phyloP scores from a whole-genome alignment of 2,329 filamentous ascomycete species.

The Microdochium trichocladiopsis region DNA sequence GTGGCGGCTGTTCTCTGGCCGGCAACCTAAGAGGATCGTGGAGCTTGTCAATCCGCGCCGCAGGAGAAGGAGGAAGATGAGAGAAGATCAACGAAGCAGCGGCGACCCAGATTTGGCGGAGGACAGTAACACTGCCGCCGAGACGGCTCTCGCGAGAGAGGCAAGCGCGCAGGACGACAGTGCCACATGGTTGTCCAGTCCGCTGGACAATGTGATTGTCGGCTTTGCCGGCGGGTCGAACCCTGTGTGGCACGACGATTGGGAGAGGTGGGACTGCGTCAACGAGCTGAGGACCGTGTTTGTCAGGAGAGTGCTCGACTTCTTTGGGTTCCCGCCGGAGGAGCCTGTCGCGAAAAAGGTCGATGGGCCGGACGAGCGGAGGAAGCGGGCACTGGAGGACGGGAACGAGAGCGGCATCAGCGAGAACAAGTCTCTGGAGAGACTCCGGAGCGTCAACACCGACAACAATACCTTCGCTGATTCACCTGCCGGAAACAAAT shows the following conservation, averaged over 20 bases:
- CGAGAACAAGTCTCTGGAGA: too few relatives aligned
- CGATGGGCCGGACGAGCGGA: not conserved
- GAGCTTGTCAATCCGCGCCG: not conserved
- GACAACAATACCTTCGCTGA: too few relatives aligned
- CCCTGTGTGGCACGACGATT: constrained; percentile 20
- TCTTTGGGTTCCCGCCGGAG: constrained; percentile 1
- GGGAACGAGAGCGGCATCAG: not conserved
- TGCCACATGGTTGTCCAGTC: constrained; percentile 1
- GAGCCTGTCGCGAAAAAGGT: constrained; percentile 1
- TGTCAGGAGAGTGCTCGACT: not conserved
- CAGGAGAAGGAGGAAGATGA: too few relatives aligned
- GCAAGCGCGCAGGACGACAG: too few relatives aligned
- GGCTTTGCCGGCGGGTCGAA: constrained; percentile 17
- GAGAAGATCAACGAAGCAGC: too few relatives aligned
- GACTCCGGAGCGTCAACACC: too few relatives aligned
- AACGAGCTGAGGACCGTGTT: not conserved
- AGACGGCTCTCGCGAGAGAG: too few relatives aligned
- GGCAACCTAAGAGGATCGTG: constrained; percentile 3
- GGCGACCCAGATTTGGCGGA: too few relatives aligned
- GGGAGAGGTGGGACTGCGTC: constrained; percentile 12
- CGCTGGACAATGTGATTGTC: constrained; percentile 14
- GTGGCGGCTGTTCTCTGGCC: constrained; percentile 12
- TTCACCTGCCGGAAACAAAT: too few relatives aligned
- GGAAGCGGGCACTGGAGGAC: not conserved
- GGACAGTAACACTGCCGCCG: too few relatives aligned